Conservation (phyloP, 2,329 filamentous ascomycete species). For the Penicillium sp. region DNA sequence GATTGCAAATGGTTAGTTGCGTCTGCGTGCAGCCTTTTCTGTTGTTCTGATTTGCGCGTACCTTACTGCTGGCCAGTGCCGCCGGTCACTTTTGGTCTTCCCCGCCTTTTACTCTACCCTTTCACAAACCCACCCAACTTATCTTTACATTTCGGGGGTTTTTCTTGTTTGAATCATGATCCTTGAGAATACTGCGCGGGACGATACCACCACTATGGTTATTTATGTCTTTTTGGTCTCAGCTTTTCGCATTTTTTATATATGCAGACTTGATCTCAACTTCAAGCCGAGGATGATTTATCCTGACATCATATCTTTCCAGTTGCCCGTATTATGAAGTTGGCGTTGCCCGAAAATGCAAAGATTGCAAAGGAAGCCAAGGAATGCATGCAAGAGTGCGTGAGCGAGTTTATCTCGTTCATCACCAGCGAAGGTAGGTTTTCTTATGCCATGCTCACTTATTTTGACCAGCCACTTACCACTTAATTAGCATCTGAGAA, state of each 20-base stretch:
- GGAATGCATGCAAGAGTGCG: constrained; percentile 99
- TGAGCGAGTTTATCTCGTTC: constrained; percentile 99
- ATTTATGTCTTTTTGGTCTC: not conserved
- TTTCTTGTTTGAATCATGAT: not conserved
- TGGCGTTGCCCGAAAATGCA: constrained; percentile 93
- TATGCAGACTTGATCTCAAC: not conserved
- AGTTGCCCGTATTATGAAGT: constrained; percentile 99
- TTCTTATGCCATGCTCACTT: not conserved
- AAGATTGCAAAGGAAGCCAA: constrained; percentile 99
- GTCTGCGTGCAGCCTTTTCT: constrained; percentile 38
- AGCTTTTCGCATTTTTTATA: not conserved
- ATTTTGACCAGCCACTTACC: not conserved
- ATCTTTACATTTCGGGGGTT: not conserved
- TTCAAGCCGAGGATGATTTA: not conserved
- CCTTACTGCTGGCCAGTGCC: constrained; percentile 36
- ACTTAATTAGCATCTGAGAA: constrained; percentile 84
- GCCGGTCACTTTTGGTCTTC: constrained; percentile 27
- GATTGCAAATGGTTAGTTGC: constrained; percentile 98
- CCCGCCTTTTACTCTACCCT: constrained; percentile 20
- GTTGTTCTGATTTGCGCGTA: constrained; percentile 55
- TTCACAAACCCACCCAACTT: not conserved
- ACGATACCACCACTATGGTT: not conserved
- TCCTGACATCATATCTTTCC: constrained; percentile 62
- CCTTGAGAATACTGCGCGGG: not conserved
- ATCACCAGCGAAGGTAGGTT: constrained; percentile 94